phyloP scores from a whole-genome alignment of 2,329 filamentous ascomycete genomes.

The Pseudogymnoascus sp. region DNA sequence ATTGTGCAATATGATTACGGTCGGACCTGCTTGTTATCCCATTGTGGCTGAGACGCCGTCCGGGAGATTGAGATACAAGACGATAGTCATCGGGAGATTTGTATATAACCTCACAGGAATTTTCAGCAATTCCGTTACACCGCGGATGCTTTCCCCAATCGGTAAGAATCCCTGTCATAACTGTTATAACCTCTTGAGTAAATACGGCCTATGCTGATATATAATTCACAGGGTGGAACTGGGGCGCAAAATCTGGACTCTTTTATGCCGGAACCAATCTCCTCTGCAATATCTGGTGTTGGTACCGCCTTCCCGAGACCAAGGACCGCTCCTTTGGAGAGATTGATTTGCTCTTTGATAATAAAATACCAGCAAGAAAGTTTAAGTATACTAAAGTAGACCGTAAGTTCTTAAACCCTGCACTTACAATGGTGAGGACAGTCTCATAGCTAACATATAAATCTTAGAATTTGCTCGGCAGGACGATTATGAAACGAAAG shows the following conservation, averaged over 20 bases:
- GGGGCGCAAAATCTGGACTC: slow-evolving; percentile 27
- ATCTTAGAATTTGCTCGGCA: neutral
- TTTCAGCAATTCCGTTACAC: slow-evolving; percentile 24
- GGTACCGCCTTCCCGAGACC: slow-evolving; percentile 64
- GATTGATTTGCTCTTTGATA: slow-evolving; percentile 74
- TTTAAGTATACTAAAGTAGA: slow-evolving; percentile 19
- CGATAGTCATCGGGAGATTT: slow-evolving; percentile 23
- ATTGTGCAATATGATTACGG: slow-evolving; percentile 30
- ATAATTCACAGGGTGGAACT: slow-evolving; percentile 23
- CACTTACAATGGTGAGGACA: neutral
- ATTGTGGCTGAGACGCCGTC: slow-evolving; percentile 25
- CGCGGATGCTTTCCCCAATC: slow-evolving; percentile 22
- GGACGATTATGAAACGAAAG: neutral
- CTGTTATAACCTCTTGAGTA: neutral
- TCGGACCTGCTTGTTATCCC: slow-evolving; percentile 27
- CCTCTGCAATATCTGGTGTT: slow-evolving; percentile 27
- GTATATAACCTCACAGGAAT: slow-evolving; percentile 25
- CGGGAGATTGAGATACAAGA: slow-evolving; percentile 22
- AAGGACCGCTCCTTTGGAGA: slow-evolving; percentile 74
- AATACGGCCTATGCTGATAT: neutral
- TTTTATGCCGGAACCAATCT: slow-evolving; percentile 28
- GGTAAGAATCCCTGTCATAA: slow-evolving; percentile 19
- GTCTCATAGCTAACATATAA: neutral
- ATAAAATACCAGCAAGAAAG: slow-evolving; percentile 40
- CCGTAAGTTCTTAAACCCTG: neutral